A percentile compares a stretch with the other conserved stretches of the same genome.
phyloP scores from a whole-genome alignment of 2,329 filamentous ascomycete species.

The Fusarium subglutinans region DNA sequence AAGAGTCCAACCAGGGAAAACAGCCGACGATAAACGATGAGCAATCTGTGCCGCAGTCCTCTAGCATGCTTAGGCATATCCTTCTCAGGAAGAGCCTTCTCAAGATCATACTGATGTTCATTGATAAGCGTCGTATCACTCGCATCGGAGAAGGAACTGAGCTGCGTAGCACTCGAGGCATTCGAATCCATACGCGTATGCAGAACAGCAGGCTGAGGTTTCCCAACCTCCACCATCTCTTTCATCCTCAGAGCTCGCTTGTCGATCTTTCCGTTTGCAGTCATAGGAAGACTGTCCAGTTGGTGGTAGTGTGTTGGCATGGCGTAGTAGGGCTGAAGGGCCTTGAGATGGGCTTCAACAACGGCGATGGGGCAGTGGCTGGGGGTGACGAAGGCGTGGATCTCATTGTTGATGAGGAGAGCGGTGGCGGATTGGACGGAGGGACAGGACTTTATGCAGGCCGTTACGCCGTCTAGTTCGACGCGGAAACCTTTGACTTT shows the following conservation, averaged over 20 bases:
- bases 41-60: slow-evolving; percentile 53
- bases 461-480: slow-evolving; percentile 65
- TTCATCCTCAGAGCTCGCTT: slow-evolving; percentile 53
- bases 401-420: slow-evolving; percentile 56
- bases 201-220: slow-evolving; percentile 22
- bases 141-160: slow-evolving; percentile 24
- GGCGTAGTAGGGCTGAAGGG: slow-evolving; percentile 63
- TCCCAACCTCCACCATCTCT: neutral
- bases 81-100: slow-evolving; percentile 53
- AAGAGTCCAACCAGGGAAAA: slow-evolving; percentile 63
- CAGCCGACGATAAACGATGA: slow-evolving; percentile 65
- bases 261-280: slow-evolving; percentile 66
- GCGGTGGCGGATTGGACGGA: slow-evolving; percentile 58
- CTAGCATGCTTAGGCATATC: slow-evolving; percentile 51
- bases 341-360: slow-evolving; percentile 52
- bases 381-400: slow-evolving; percentile 61
- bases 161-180: slow-evolving; percentile 41
- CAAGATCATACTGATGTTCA: slow-evolving; percentile 43
- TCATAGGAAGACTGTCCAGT: slow-evolving; percentile 57
- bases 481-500: slow-evolving; percentile 71
- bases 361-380: slow-evolving; percentile 45
- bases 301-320: slow-evolving; percentile 58
- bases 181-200: slow-evolving; percentile 41
- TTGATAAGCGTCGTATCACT: slow-evolving; percentile 28
- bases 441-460: slow-evolving; percentile 55